phyloP scores from a whole-genome alignment of 352 stramenopile species.

The Pelagophyceae sp. region DNA sequence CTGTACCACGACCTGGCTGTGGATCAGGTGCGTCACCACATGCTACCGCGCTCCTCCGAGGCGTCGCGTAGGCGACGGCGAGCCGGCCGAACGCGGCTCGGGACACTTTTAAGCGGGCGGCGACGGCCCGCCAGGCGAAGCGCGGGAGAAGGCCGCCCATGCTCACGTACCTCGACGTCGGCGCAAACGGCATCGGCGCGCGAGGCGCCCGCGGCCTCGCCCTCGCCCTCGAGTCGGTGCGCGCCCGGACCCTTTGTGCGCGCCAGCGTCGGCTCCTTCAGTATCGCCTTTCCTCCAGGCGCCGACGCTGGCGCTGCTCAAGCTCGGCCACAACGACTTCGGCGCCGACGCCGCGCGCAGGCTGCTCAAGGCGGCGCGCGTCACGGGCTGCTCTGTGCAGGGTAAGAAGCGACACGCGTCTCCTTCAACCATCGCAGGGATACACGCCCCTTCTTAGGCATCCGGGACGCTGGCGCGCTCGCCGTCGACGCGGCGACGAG shows the following conservation, averaged over 20 bases:
- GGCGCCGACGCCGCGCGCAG: neutral
- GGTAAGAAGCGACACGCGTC: too few species aligned
- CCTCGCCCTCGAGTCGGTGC: conserved; percentile 5
- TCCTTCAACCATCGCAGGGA: too few species aligned
- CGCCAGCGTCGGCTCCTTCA: too few species aligned
- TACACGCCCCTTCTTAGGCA: too few species aligned
- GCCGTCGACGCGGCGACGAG: neutral
- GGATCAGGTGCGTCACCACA: neutral
- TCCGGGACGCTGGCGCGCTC: neutral
- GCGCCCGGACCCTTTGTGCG: too few species aligned
- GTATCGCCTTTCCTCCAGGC: too few species aligned
- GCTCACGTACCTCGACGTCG: conserved; percentile 1
- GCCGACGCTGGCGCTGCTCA: neutral
- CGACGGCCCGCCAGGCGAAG: neutral
- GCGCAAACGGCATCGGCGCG: neutral
- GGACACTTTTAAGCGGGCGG: neutral
- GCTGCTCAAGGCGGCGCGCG: neutral
- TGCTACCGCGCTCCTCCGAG: neutral
- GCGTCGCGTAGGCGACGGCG: neutral
- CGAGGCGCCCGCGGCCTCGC: neutral
- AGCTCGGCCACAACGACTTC: neutral
- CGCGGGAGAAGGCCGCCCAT: neutral
- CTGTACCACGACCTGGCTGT: conserved; percentile 2
- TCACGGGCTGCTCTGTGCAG: neutral
- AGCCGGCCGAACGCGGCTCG: neutral